Evolutionary conservation across 768 basidiomycete genomes (phyloP).

Genomic region (Inosperma sp.): DNA sequence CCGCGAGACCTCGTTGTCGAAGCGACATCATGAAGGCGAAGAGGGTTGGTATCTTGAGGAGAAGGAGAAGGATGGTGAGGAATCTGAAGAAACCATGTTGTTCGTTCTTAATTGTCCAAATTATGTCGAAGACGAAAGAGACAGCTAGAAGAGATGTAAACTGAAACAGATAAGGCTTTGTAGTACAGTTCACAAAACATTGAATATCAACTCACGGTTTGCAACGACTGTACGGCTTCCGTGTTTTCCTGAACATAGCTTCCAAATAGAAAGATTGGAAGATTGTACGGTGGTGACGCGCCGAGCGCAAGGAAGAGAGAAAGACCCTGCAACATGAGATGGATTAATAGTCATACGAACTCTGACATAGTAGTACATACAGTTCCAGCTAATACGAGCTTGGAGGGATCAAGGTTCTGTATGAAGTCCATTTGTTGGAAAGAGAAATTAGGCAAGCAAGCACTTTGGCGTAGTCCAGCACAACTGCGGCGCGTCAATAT

Average conservation of each 20-base stretch:
- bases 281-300: conserved; percentile 63
- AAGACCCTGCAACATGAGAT: conserved; percentile 43
- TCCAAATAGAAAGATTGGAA: conserved; percentile 81
- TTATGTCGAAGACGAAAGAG: conserved; percentile 63
- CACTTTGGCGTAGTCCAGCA: not conserved
- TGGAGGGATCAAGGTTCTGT: conserved; percentile 67
- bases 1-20: conserved; percentile 61
- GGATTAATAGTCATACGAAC: not conserved
- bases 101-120: conserved; percentile 58
- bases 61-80: conserved; percentile 48
- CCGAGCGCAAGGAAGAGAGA: conserved; percentile 58
- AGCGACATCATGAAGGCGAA: conserved; percentile 46
- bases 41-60: conserved; percentile 66
- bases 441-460: conserved; percentile 11
- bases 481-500: not conserved
- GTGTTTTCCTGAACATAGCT: conserved; percentile 63
- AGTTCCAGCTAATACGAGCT: conserved; percentile 59
- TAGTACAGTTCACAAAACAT: not conserved
- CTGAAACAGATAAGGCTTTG: conserved; percentile 32
- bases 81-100: conserved; percentile 55
- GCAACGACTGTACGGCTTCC: conserved; percentile 61
- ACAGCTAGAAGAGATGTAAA: conserved; percentile 59
- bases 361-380: conserved; percentile 35
- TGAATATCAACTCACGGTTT: conserved; percentile 41
- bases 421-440: conserved; percentile 53